phyloP scores from a whole-genome alignment of 1,284 basidiomycete genomes.

The Ustilago nuda region DNA sequence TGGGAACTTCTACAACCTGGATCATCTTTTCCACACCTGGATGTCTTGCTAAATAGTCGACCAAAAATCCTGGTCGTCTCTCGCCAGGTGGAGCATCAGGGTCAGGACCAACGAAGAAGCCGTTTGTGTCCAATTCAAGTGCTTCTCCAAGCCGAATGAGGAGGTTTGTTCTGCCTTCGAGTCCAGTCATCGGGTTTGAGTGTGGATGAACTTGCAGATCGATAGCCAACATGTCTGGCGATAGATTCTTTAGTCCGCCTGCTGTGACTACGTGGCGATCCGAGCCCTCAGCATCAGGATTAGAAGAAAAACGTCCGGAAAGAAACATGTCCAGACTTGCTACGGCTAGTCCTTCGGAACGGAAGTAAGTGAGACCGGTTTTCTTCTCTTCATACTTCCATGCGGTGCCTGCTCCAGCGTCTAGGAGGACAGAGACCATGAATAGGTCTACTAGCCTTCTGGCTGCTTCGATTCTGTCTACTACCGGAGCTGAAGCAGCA shows the following conservation, averaged over 20 bases:
- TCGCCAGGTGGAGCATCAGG: not conserved
- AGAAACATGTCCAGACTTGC: conserved; percentile 90
- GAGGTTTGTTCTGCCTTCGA: conserved; percentile 85
- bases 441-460: conserved; percentile 85
- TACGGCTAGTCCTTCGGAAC: conserved; percentile 92
- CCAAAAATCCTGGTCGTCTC: conserved; percentile 35
- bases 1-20: conserved; percentile 20
- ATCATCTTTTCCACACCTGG: conserved; percentile 67
- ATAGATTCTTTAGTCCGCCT: conserved; percentile 78
- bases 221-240: conserved; percentile 75
- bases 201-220: conserved; percentile 82
- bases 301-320: conserved; percentile 24
- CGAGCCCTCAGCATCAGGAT: not conserved
- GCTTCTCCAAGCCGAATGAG: conserved; percentile 52
- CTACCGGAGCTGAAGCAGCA: not conserved
- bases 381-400: conserved; percentile 82
- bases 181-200: conserved; percentile 86
- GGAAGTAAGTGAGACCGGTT: conserved; percentile 75
- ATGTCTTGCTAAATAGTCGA: conserved; percentile 75
- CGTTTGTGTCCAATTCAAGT: conserved; percentile 36
- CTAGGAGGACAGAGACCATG: conserved; percentile 89
- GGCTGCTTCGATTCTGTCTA: conserved; percentile 43
- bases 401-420: conserved; percentile 87
- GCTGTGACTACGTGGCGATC: conserved; percentile 72
- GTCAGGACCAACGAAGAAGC: conserved; percentile 48